Conservation (phyloP, 495 filamentous ascomycete species). For the Amphirosellinia nigrospora region DNA sequence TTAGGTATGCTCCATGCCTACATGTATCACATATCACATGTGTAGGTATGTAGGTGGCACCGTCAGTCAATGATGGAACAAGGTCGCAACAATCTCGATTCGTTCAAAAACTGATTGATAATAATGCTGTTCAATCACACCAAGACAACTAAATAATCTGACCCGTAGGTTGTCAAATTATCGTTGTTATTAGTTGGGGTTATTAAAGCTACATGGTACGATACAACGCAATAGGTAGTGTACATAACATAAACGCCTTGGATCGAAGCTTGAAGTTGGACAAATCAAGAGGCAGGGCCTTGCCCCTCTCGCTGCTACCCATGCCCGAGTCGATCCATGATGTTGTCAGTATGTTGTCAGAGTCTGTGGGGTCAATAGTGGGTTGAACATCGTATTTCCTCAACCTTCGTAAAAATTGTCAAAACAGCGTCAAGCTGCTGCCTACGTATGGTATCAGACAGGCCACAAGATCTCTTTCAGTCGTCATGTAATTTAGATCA, state of each 20-base stretch:
- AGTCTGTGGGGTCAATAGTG: constrained; percentile 8
- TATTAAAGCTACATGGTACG: neutral
- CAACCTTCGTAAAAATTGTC: constrained; percentile 3
- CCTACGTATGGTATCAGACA: neutral
- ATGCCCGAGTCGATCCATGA: no score
- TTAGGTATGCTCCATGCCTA: no score
- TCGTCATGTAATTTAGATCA: neutral
- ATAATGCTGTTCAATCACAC: constrained; percentile 7
- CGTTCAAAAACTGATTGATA: neutral
- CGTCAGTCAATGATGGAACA: constrained; percentile 8
- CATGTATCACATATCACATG: neutral
- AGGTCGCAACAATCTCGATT: neutral
- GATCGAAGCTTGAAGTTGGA: neutral
- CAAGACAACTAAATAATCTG: neutral
- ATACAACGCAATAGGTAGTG: neutral
- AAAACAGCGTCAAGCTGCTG: neutral
- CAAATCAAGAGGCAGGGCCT: constrained; percentile 11
- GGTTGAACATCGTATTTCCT: constrained; percentile 17
- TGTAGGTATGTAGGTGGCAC: neutral
- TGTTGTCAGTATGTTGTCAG: neutral
- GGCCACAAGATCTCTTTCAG: neutral
- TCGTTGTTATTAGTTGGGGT: neutral
- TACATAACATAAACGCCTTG: neutral
- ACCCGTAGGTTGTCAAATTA: neutral
- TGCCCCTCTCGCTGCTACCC: constrained; percentile 3